Conservation (phyloP, 2,329 filamentous ascomycete genomes). For the Chaetomiaceae sp. region DNA sequence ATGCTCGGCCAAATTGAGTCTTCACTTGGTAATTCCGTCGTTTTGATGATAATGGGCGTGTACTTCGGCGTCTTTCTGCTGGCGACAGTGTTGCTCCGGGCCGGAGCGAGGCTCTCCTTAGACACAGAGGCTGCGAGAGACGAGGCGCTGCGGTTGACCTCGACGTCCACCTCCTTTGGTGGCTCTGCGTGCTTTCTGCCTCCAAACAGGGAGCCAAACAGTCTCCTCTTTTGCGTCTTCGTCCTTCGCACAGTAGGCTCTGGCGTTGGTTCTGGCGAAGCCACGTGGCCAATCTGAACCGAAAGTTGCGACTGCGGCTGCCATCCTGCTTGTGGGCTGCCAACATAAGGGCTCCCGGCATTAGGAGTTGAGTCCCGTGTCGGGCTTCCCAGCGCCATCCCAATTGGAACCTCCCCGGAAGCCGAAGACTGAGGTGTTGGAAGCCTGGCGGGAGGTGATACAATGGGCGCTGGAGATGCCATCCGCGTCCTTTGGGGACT, state of each 20-base stretch:
- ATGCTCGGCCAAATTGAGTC: background rate
- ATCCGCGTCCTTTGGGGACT: slow-evolving; percentile 31
- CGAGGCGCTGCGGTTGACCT: slow-evolving; percentile 19
- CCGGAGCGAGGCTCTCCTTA: slow-evolving; percentile 19
- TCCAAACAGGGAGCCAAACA: slow-evolving; percentile 52
- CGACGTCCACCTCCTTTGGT: slow-evolving; percentile 24
- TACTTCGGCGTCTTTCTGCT: slow-evolving; percentile 35
- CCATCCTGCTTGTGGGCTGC: slow-evolving; percentile 18
- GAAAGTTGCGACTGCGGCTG: slow-evolving; percentile 13
- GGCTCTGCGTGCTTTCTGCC: slow-evolving; percentile 37
- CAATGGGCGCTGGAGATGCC: slow-evolving; percentile 29
- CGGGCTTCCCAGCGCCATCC: slow-evolving; percentile 71
- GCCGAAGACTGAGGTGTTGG: slow-evolving; percentile 41
- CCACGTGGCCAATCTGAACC: slow-evolving; percentile 14
- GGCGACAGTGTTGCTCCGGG: slow-evolving; percentile 36
- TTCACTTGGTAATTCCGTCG: slow-evolving; percentile 32
- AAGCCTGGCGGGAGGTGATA: slow-evolving; percentile 36
- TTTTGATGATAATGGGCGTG: slow-evolving; percentile 42
- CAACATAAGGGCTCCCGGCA: slow-evolving; percentile 7
- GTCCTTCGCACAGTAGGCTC: slow-evolving; percentile 35
- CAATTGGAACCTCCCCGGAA: slow-evolving; percentile 53
- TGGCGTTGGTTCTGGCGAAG: slow-evolving; percentile 17
- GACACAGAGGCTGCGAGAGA: slow-evolving; percentile 16
- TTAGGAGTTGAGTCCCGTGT: slow-evolving; percentile 37
- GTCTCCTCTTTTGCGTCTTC: slow-evolving; percentile 54